A percentile compares a stretch with the other conserved stretches of the same genome.
Evolutionary conservation across 2,329 filamentous ascomycete genomes (phyloP).

Genomic region (Rutstroemia sp.): DNA sequence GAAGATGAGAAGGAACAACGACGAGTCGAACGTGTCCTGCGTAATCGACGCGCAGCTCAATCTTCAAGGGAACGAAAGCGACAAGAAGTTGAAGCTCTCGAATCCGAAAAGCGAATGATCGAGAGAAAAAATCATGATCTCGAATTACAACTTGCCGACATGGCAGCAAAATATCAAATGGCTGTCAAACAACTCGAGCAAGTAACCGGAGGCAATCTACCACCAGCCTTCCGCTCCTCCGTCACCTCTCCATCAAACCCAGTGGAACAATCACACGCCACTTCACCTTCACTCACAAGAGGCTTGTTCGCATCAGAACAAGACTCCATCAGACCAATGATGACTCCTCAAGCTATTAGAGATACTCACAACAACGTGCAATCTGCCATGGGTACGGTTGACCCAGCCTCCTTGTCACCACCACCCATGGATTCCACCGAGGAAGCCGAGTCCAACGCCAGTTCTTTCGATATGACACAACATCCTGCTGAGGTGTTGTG

Average conservation of each 20-base stretch:
- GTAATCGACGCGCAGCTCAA: slow-evolving; percentile 92
- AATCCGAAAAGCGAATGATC: slow-evolving; percentile 53
- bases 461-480: slow-evolving; percentile 86
- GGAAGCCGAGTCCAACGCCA: slow-evolving; percentile 33
- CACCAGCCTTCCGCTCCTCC: slow-evolving; percentile 35
- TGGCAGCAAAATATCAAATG: slow-evolving; percentile 23
- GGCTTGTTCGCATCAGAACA: slow-evolving; percentile 47
- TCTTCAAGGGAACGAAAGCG: slow-evolving; percentile 69
- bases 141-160: slow-evolving; percentile 46
- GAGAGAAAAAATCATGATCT: slow-evolving; percentile 68
- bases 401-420: slow-evolving; percentile 55
- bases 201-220: slow-evolving; percentile 17
- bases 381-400: slow-evolving; percentile 42
- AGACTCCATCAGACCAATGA: slow-evolving; percentile 15
- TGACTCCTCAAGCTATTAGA: slow-evolving; percentile 20
- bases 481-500: slow-evolving; percentile 99
- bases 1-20: slow-evolving; percentile 98
- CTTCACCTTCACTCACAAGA: slow-evolving; percentile 44
- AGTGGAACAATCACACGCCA: slow-evolving; percentile 33
- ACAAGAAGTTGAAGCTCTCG: slow-evolving; percentile 76
- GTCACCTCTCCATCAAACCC: slow-evolving; percentile 35
- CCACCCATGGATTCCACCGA: slow-evolving; percentile 40
- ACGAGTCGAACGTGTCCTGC: slow-evolving; percentile 91
- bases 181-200: slow-evolving; percentile 23
- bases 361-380: slow-evolving; percentile 24